A percentile compares a stretch with the other conserved stretches of the same genome.
Evolutionary conservation across 2,329 filamentous ascomycete genomes (phyloP).

Genomic region (Curvularia spicifera): DNA sequence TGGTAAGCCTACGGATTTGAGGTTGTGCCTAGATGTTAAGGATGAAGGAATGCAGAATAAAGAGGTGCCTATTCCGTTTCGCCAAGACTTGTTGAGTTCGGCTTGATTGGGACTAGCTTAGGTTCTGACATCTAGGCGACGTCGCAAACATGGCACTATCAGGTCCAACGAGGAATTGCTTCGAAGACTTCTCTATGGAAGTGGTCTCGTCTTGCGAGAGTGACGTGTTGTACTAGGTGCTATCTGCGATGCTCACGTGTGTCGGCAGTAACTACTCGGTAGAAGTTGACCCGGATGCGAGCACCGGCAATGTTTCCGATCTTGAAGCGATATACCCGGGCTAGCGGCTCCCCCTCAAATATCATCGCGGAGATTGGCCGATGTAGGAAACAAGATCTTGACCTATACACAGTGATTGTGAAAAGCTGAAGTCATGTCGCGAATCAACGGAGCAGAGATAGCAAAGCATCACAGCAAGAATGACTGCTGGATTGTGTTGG

Average conservation of each 20-base stretch:
- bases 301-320: slow-evolving; percentile 30
- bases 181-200: not conserved
- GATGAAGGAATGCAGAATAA: not conserved
- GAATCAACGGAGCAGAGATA: slow-evolving; percentile 44
- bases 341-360: slow-evolving; percentile 34
- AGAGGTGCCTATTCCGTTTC: not conserved
- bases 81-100: not conserved
- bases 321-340: slow-evolving; percentile 24
- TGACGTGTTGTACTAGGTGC: not conserved
- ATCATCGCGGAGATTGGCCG: slow-evolving; percentile 27
- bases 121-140: not conserved
- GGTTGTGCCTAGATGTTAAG: not conserved
- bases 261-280: slow-evolving; percentile 4
- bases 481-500: slow-evolving; percentile 69
- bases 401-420: slow-evolving; percentile 1
- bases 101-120: not conserved
- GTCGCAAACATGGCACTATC: not conserved
- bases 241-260: too few relatives aligned
- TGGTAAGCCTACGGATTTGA: not conserved
- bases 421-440: slow-evolving; percentile 24
- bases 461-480: slow-evolving; percentile 44
- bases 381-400: slow-evolving; percentile 5
- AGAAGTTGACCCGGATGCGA: slow-evolving; percentile 7
- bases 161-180: too few relatives aligned
- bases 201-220: not conserved